Base-by-base conservation (phyloP, 192 early-diverging fungal genomes). In the Gamsiella multidivaricata region DNA sequence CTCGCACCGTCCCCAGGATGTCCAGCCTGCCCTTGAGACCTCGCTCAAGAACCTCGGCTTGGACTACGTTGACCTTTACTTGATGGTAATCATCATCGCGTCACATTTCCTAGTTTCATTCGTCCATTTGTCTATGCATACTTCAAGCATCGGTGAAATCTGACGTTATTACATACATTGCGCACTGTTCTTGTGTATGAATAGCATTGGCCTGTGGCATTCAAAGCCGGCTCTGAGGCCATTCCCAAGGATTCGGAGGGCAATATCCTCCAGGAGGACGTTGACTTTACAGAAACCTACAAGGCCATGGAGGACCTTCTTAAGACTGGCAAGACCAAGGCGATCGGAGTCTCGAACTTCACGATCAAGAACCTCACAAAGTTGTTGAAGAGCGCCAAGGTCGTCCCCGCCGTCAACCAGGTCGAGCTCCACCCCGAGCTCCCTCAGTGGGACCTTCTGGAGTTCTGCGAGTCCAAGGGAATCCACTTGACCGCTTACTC, bases 271-370 rank as follows among this genome's bases (percentile, higher is more conserved):
- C 18, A 64, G 1, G 79, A 85, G 22, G 78, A 86, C 6, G 88
- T 88, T 34, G 85, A 84, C 18, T 86, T 93, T 54, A 83, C 88
- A 61, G 82, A 90, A 51, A 94, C 95, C 1, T 98, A 93, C 91
- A 70, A 71, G 36, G 93, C 87, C 4, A 91, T 98, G 92, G 96
- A 97, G 84, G 79, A 74, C 31, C 73, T 96, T 29, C 76, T 93
- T 11, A 87, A 85, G 17, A 74, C 82, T 20, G 91, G 92, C 64
- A 92, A 92, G 79, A 86, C 87, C 58, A 87, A 88, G 57, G 72
- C 87, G 49, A 94, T 98, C 43, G 96, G 96, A 71, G 94, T 97
- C 33, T 92, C 91, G 49, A 98, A 98, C 84, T 92, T 87, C 36
- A 84, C 82, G 68, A 84, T 85, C 55, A 62, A 64, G 36, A 82